These are phyloP conservation scores for Phytophthora boehmeriae DNA, from an alignment of 352 stramenopile species.

Conservation along the genomic window DNA sequence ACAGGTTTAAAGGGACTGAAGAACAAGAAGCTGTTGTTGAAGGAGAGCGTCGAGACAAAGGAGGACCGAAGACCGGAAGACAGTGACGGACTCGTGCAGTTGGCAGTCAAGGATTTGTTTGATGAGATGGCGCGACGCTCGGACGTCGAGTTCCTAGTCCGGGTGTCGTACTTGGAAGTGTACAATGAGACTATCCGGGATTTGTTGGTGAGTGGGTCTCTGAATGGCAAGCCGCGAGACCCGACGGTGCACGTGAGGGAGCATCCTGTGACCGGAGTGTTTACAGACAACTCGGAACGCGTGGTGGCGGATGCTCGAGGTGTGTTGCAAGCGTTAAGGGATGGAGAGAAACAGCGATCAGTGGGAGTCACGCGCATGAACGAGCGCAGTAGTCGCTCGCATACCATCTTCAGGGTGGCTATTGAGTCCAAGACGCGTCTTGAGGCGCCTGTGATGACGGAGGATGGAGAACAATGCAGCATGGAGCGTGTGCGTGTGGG, in stretches of 20 bases:
- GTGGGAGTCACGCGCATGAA: conserved; percentile 61
- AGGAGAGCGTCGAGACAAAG: conserved; percentile 35
- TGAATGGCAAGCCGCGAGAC: conserved; percentile 25
- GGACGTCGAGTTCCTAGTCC: conserved; percentile 86
- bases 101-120: conserved; percentile 58
- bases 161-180: conserved; percentile 97
- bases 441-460: conserved; percentile 10
- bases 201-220: conserved; percentile 60
- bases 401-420: conserved; percentile 54
- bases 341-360: conserved; percentile 49
- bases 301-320: conserved; percentile 43
- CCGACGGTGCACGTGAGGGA: conserved; percentile 46
- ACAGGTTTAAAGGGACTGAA: conserved; percentile 18
- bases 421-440: conserved; percentile 46
- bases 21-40: conserved; percentile 12
- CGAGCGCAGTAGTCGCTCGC: conserved; percentile 58
- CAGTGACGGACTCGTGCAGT: conserved; percentile 46
- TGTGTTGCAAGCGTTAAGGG: conserved; percentile 43
- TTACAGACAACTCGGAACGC: conserved; percentile 54
- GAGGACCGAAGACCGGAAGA: conserved; percentile 31
- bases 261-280: conserved; percentile 54
- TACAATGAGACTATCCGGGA: conserved; percentile 98
- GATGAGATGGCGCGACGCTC: conserved; percentile 52
- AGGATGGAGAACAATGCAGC: conserved; percentile 4
- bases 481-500: conserved; percentile 38